Base-by-base conservation (phyloP, 2,329 filamentous ascomycete species). In the Ilyonectria mors-panacis region DNA sequence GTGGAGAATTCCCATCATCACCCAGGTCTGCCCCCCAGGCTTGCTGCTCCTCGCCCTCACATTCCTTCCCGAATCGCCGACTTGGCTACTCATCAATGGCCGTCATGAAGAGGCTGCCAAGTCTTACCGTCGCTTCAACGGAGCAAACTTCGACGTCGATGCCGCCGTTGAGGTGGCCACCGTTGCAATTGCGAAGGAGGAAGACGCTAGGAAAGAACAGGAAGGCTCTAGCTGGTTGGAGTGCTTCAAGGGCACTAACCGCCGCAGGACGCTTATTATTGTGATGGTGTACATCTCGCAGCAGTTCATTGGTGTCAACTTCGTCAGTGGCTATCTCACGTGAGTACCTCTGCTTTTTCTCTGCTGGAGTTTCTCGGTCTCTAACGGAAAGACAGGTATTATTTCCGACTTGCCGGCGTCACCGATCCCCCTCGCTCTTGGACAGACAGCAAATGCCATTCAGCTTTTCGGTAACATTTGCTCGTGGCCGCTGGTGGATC, bases 281-380 rank as follows among this genome's bases (percentile, higher is more conserved):
- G 67, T 73, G 55, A 77, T 78, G 77, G 75, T 78, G 28, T 79
- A 78, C 39, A 69, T 78, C 2, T 71, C 76, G 0, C 76, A 79
- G 61, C 77, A 78, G 45, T 71, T 73, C 19, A 75, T 78, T 30
- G 77, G 77, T 10, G 75, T 78, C 13, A 76, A 76, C 39, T 78
- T 79, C 19, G 69, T 78, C 55, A 69, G 68, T 37, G 76, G 76
- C 19, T 78, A 78, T 21, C 62, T 78, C 7, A 75, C 76, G 72
- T 70, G 7, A 8, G 68, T 56, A 5, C 26, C 15, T 15, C 19
- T 3, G 1, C 17, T 3, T 28, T 6, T 5, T 5, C 3, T 5
- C 6, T 23, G 2, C 1, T 13, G 7, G 12, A 2, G 13, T 4
- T 6, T 2, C 2, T 3, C 13, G 5, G 6, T 4, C 13, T 3